Conservation (phyloP, 176 grass and related monocot species). For the Leersia perrieri region DNA sequence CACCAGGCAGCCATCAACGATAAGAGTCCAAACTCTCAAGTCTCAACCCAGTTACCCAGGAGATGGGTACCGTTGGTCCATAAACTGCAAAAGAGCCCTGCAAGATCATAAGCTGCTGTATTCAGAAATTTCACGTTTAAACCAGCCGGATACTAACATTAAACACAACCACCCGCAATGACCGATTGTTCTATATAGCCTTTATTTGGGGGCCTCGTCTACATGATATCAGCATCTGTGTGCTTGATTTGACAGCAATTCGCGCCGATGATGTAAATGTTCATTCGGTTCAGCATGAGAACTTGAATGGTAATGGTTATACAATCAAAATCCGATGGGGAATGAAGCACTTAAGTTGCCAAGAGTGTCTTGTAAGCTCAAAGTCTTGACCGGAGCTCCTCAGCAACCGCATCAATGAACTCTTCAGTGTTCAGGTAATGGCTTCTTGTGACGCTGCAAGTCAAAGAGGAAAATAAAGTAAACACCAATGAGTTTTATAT, state of each 20-base stretch:
- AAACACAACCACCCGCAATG: not conserved
- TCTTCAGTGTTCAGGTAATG: constrained; percentile 87
- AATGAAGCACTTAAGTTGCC: not conserved
- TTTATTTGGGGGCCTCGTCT: constrained; percentile 33
- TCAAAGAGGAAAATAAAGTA: constrained; percentile 8
- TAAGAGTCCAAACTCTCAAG: too few species aligned
- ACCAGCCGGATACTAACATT: not conserved
- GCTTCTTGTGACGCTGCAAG: constrained; percentile 61
- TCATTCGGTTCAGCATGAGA: constrained; percentile 10
- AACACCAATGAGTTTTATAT: not conserved
- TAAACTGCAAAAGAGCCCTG: too few species aligned
- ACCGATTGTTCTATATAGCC: not conserved
- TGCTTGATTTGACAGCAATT: constrained; percentile 6
- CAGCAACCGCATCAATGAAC: constrained; percentile 83
- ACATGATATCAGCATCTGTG: constrained; percentile 11
- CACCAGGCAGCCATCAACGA: not conserved
- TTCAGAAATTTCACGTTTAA: not conserved
- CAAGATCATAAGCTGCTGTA: not conserved
- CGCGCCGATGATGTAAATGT: not conserved
- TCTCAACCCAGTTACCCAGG: too few species aligned
- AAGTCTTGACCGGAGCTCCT: constrained; percentile 64
- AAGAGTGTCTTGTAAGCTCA: constrained; percentile 24
- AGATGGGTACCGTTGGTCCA: too few species aligned
- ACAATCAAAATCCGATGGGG: constrained; percentile 3
- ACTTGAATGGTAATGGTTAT: constrained; percentile 13